Evolutionary conservation across 495 filamentous ascomycete genomes (phyloP), one percentile per base, ranked within the genome.

Genomic region (Penicillium dipodomyicola): DNA sequence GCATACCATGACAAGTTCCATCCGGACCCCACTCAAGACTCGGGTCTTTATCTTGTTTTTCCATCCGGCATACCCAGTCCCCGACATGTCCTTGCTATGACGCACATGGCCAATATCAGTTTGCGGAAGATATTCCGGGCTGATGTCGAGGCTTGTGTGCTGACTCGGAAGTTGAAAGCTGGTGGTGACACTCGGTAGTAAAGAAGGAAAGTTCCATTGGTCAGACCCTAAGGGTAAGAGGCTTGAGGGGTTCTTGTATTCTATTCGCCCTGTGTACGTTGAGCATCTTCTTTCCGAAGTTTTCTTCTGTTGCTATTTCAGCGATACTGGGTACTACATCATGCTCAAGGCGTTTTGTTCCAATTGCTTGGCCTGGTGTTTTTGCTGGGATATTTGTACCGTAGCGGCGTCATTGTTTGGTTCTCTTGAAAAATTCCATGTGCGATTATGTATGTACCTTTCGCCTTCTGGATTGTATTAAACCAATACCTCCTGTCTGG

Each of bases 1-100:
- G 73, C 68, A 0, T 76, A 76, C 42, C 65, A 75, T 56, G 74
- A 77, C 47, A 77, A 77, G 49, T 76, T 73, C 32, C 64, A 64
- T 2, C 73, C 76, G 0, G 73, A 77, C 54, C 39, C 57, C 6
- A 41, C 23, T 1, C 67, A 71, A 42, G 72, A 73, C n/a, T 65
- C 64, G 1, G 66, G 58, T 0, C 57, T 77, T 2, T 73, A 67
- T 53, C 35, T 77, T 41, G 61, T 74, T 12, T 77, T 78, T 33
- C 73, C 74, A 1, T 47, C 61, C 0, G 69, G 70, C 0, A 17
- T 74, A 10, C 70, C 68, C 1, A 56, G 68, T 2, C 64, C 67
- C 0, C 50, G 69, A 23, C 60, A 73, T 23, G 57, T 77, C 54
- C 45, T 73, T 9, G 71, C 71, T 1, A 72, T 77, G 61, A 53